A percentile compares a stretch with the other conserved stretches of the same genome.
phyloP scores from a whole-genome alignment of 1,284 basidiomycete species.

The Puccinia hordei region DNA sequence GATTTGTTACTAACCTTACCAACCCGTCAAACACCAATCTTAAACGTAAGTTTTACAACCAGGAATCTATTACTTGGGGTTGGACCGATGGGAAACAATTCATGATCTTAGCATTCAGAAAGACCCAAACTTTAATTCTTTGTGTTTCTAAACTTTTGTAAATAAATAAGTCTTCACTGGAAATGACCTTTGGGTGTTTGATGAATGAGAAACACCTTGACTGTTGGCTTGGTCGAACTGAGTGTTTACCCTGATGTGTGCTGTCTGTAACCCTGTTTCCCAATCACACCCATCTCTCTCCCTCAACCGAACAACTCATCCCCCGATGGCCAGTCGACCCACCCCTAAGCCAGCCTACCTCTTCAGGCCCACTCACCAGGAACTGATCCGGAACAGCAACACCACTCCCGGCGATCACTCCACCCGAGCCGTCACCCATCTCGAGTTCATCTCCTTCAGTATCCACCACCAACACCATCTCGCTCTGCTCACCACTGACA shows the following conservation, averaged over 20 bases:
- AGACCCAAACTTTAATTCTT: neutral
- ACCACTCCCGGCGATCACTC: neutral
- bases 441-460: conserved; percentile 6
- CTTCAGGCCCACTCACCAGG: conserved; percentile 14
- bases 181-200: too few species aligned
- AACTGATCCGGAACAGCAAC: neutral
- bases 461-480: neutral
- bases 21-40: conserved; percentile 91
- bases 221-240: too few species aligned
- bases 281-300: too few species aligned
- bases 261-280: too few species aligned
- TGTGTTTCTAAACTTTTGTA: neutral
- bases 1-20: conserved; percentile 88
- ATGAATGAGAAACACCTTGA: too few species aligned
- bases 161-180: too few species aligned
- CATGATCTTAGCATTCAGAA: neutral
- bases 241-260: too few species aligned
- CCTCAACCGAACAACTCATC: neutral
- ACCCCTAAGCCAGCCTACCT: neutral
- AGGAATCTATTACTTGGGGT: conserved; percentile 89
- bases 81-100: conserved; percentile 62
- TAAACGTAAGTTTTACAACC: conserved; percentile 88
- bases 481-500: conserved; percentile 32
- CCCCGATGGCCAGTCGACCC: neutral
- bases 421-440: neutral